Base-by-base conservation (phyloP, 257 asterid species). In the Solanum microdontum region DNA sequence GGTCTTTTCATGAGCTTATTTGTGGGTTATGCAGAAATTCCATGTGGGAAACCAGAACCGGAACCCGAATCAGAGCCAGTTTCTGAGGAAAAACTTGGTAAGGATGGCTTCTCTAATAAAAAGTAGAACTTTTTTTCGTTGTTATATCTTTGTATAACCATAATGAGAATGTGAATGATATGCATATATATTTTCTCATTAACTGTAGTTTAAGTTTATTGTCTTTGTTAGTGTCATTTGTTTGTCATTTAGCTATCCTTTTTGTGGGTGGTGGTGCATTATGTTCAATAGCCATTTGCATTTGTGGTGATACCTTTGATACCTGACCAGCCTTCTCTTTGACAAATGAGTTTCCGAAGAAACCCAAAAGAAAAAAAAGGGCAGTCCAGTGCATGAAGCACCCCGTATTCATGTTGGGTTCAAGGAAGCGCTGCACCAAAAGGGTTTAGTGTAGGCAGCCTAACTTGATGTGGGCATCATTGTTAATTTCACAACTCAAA, bases 41-140 rank as follows among this genome's bases (percentile, higher is more conserved):
- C 96, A 73, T 96, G 99, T 89, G 84, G 84, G 30, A 93, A 93
- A 87, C 92, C 91, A 30, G 92, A 93, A 87, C 91, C 91, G 17
- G 93, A 93, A 84, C 90, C 91, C 23, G 91, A 79, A 40, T 17
- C 17, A 5, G 62, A 87, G 70, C 45, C 95, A 82, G 15, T 82
- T n/a, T 68, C 88, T 30, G 90, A 87, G 87, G 91, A 88, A 87
- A 88, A 76, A 79, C 74, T 26, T 76, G 73, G 93, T 92, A 86
- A 87, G 92, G 88, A 84, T 84, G 51, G 34, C 17, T 40, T 45
- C 12, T 39, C 66, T 58, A 76, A 7, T 87, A 58, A 14, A 21
- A 55, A 39, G n/a, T 34, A 24, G 23, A 32, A 66, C 58, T 6
- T 32, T 33, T 70, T 58, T 84, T 66, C 6, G 15, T 39, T 11